Percentiles rank a stretch among this genome's conserved stretches.
Evolutionary conservation across 2,329 filamentous ascomycete genomes (phyloP).

Genomic region (Sporothrix inflata): DNA sequence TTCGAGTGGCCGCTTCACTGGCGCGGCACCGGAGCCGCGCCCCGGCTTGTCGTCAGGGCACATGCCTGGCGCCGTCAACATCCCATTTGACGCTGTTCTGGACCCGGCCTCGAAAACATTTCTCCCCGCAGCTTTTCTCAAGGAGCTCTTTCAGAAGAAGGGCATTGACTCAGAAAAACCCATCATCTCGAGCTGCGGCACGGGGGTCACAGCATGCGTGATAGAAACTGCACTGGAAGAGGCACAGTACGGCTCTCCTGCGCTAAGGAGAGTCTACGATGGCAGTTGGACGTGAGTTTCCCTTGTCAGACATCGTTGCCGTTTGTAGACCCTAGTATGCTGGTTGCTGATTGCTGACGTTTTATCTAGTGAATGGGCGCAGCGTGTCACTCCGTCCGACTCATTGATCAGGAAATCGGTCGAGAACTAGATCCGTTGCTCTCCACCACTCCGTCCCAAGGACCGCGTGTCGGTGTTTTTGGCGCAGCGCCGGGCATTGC

Average conservation of each 20-base stretch:
- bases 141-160: slow-evolving; percentile 75
- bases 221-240: slow-evolving; percentile 84
- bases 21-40: slow-evolving; percentile 82
- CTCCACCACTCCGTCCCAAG: not conserved
- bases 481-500: too few relatives aligned
- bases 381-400: slow-evolving; percentile 33
- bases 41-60: slow-evolving; percentile 86
- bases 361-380: slow-evolving; percentile 34
- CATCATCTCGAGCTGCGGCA: slow-evolving; percentile 87
- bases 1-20: slow-evolving; percentile 76
- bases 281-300: slow-evolving; percentile 92
- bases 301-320: not conserved
- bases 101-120: slow-evolving; percentile 83
- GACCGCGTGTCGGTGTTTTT: too few relatives aligned
- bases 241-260: slow-evolving; percentile 70
- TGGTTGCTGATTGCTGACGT: not conserved
- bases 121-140: slow-evolving; percentile 71
- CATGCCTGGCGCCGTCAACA: slow-evolving; percentile 82
- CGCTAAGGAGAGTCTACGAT: slow-evolving; percentile 80
- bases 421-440: not conserved
- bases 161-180: slow-evolving; percentile 78
- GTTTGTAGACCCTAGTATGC: not conserved
- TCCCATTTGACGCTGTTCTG: slow-evolving; percentile 79
- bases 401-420: slow-evolving; percentile 30
- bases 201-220: slow-evolving; percentile 89